Evolutionary conservation across 2,329 filamentous ascomycete species (phyloP).

Genomic region (Metarhizium brunneum): DNA sequence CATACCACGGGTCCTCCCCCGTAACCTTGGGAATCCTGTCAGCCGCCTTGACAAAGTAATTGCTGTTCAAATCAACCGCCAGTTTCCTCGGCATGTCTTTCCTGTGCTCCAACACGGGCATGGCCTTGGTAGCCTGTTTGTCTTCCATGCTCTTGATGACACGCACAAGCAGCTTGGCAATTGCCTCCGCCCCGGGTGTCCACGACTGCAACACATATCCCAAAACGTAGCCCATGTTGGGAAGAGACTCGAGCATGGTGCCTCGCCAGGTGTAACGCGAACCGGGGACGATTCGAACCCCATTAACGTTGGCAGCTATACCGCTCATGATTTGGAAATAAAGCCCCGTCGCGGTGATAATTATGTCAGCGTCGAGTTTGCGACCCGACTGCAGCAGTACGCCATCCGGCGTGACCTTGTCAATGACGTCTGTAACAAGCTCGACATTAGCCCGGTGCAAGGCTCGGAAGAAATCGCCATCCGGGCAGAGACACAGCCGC

Average conservation of each 20-base stretch:
- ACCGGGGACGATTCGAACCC: slow-evolving; percentile 33
- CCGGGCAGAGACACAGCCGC: slow-evolving; percentile 58
- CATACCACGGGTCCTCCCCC: slow-evolving; percentile 26
- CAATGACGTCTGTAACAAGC: slow-evolving; percentile 43
- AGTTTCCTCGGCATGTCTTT: slow-evolving; percentile 15
- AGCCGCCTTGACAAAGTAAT: slow-evolving; percentile 25
- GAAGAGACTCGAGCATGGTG: slow-evolving; percentile 56
- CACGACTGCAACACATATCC: slow-evolving; percentile 59
- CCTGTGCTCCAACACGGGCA: slow-evolving; percentile 29
- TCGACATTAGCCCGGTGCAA: slow-evolving; percentile 34
- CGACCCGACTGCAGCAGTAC: slow-evolving; percentile 38
- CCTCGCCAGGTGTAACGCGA: slow-evolving; percentile 54
- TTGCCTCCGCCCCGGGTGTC: slow-evolving; percentile 55
- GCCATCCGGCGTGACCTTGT: slow-evolving; percentile 36
- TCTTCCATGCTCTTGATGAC: slow-evolving; percentile 44
- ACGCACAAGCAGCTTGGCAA: slow-evolving; percentile 35
- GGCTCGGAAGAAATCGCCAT: slow-evolving; percentile 47
- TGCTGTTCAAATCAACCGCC: slow-evolving; percentile 20
- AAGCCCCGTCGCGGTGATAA: slow-evolving; percentile 60
- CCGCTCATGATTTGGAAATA: slow-evolving; percentile 49
- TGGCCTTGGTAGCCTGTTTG: slow-evolving; percentile 32
- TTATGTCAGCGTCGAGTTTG: slow-evolving; percentile 52
- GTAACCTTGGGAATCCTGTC: slow-evolving; percentile 28
- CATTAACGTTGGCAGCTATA: slow-evolving; percentile 44
- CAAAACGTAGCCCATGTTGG: slow-evolving; percentile 51